Base-by-base conservation (phyloP, 192 early-diverging fungal species). In the Lunasporangiospora selenospora region DNA sequence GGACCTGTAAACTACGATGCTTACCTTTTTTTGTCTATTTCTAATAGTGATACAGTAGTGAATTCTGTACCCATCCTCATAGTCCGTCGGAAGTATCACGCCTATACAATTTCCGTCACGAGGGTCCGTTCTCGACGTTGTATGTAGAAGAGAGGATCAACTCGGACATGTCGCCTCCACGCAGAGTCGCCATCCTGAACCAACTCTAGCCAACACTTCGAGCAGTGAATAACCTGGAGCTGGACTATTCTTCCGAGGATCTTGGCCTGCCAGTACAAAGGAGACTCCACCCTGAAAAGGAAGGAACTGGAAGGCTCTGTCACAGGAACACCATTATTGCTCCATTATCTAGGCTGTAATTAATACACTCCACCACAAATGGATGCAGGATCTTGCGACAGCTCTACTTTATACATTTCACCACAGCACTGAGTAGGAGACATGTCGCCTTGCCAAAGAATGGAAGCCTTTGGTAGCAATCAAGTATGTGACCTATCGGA, bases 331-430 rank as follows among this genome's bases (percentile, higher is more conserved):
- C 31, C 40, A 49, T 1, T 58, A 63, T 11, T 40, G 58, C 18
- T 31, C 60, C 1, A n/a, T 73, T 12, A 48, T 73, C 24, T 63
- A 63, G 61, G 54, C 69, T 7, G 37, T 73, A 9, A 63, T 53
- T 31, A 38, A 52, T 4, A 44, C 62, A 8, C 59, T 61, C 43
- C 53, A 30, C 15, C 32, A 44, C 3, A 38, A 50, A 8, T 49
- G 45, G 15, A 56, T 55, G 5, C 19, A 42, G 12, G 47, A 55
- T 29, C 33, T 62, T 11, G 63, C 50, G 15, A 37, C 60, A 2
- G 26, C 38, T 10, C 48, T 63, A 11, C 33, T 73, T 4, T 44
- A 54, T 19, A 27, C 30, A 15, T 73, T 58, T 24, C 33, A 39
- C 0, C 33, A 46, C 0, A 23, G 18, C 11, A 33, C 10, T n/a